Conservation (phyloP, 1,284 basidiomycete genomes). For the Cryptococcus depauperatus region DNA sequence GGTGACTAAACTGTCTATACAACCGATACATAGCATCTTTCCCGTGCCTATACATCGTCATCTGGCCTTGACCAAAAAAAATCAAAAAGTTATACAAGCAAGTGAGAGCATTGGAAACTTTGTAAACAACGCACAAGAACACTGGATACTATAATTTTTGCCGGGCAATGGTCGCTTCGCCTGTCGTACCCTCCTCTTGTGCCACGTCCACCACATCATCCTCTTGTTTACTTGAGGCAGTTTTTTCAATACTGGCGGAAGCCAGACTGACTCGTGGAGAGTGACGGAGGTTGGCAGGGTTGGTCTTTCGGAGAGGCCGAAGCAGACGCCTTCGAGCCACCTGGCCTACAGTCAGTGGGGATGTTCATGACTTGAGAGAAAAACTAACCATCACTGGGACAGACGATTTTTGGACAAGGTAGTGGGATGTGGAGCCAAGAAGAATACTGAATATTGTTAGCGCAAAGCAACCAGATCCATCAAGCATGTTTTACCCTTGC, state of each 20-base stretch:
- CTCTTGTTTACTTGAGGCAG: conserved; percentile 42
- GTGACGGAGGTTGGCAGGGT: conserved; percentile 45
- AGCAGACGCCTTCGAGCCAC: conserved; percentile 72
- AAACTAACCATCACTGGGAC: conserved; percentile 74
- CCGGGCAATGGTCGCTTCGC: background rate
- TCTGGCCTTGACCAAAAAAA: no score
- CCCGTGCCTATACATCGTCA: no score
- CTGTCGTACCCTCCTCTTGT: conserved; percentile 11
- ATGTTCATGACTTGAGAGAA: background rate
- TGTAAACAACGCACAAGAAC: background rate
- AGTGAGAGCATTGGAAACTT: background rate
- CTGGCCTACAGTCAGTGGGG: conserved; percentile 13
- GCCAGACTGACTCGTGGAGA: conserved; percentile 70
- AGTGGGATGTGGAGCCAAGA: conserved; percentile 94
- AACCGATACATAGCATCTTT: no score
- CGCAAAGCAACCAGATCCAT: background rate
- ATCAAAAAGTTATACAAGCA: background rate
- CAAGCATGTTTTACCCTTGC: conserved; percentile 60
- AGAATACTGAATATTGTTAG: conserved; percentile 57
- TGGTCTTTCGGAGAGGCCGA: conserved; percentile 53
- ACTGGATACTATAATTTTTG: no score
- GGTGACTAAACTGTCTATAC: no score
- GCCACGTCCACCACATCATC: conserved; percentile 44
- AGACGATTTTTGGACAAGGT: conserved; percentile 85
- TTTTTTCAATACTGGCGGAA: conserved; percentile 66